A percentile compares a stretch with the other conserved stretches of the same genome.
Conservation (phyloP, 805 yeast genomes). For the Candida schatavii region DNA sequence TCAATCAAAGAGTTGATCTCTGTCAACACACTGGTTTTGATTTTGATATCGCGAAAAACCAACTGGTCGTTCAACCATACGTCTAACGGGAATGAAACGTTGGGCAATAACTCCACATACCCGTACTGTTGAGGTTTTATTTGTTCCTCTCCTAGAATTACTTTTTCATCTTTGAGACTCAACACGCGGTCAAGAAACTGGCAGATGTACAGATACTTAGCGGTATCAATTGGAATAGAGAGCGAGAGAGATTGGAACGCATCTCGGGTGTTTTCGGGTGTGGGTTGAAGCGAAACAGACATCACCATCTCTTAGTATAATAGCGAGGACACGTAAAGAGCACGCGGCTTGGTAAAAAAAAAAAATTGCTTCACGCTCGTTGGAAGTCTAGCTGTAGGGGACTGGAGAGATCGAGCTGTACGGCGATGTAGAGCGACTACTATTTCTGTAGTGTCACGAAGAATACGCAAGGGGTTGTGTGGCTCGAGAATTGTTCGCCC, state of each 20-base stretch:
- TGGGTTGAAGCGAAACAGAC: slow-evolving; percentile 4
- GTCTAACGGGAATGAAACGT: slow-evolving; percentile 32
- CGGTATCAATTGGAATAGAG: slow-evolving; percentile 25
- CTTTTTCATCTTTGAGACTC: slow-evolving; percentile 18
- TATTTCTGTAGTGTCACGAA: no score
- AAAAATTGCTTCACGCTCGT: no score
- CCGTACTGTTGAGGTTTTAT: neutral
- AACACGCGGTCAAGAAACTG: slow-evolving; percentile 23
- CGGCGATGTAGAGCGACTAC: no score
- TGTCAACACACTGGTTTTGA: slow-evolving; percentile 28
- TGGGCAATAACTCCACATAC: slow-evolving; percentile 28
- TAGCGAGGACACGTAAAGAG: no score
- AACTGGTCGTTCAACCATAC: slow-evolving; percentile 35
- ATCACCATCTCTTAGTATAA: no score
- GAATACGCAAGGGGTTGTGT: no score
- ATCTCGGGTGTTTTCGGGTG: neutral
- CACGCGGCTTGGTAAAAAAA: no score
- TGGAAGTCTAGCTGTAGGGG: no score
- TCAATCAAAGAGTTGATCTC: slow-evolving; percentile 33
- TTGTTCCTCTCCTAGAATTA: slow-evolving; percentile 10
- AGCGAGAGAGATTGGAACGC: slow-evolving; percentile 22
- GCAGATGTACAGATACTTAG: slow-evolving; percentile 24
- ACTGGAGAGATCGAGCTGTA: no score
- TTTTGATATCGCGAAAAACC: slow-evolving; percentile 25
- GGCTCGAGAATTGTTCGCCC: no score